Evolutionary conservation across 352 stramenopile genomes (phyloP).

Genomic region (Phytophthora ramorum): DNA sequence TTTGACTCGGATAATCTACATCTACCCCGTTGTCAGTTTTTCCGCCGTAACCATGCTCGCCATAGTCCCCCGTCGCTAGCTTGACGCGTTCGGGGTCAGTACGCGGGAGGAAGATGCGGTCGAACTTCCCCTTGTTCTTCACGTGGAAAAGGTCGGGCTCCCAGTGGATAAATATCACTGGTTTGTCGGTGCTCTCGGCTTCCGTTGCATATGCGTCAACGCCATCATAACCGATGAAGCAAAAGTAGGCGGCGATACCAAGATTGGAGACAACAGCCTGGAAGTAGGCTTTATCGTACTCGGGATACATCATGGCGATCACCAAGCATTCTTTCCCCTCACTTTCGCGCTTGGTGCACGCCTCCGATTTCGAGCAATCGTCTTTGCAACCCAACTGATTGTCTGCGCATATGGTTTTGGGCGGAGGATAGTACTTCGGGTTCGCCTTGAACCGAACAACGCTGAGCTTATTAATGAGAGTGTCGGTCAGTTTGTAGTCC

Average conservation of each 20-base stretch:
- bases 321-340: conserved; percentile 42
- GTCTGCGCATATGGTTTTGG: conserved; percentile 29
- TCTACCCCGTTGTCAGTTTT: conserved; percentile 51
- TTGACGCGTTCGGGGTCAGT: conserved; percentile 37
- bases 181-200: conserved; percentile 17
- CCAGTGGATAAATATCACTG: conserved; percentile 61
- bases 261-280: conserved; percentile 53
- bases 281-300: conserved; percentile 55
- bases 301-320: conserved; percentile 49
- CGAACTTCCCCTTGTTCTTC: conserved; percentile 40
- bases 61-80: conserved; percentile 37
- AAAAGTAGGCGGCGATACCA: conserved; percentile 66
- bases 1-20: conserved; percentile 47
- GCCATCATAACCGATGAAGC: conserved; percentile 56
- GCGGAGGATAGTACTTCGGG: conserved; percentile 40
- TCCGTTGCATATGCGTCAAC: conserved; percentile 43
- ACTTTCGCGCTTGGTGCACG: conserved; percentile 46
- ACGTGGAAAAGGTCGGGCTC: conserved; percentile 60
- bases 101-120: conserved; percentile 46
- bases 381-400: conserved; percentile 50
- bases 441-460: conserved; percentile 34
- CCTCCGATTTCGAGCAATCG: conserved; percentile 46
- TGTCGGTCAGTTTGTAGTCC: conserved; percentile 46
- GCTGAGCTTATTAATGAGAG: conserved; percentile 42
- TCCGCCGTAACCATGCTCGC: conserved; percentile 54